Percentiles rank a stretch among this genome's conserved stretches.
phyloP scores from a whole-genome alignment of 1,284 basidiomycete genomes.

The Irpex lacteus region DNA sequence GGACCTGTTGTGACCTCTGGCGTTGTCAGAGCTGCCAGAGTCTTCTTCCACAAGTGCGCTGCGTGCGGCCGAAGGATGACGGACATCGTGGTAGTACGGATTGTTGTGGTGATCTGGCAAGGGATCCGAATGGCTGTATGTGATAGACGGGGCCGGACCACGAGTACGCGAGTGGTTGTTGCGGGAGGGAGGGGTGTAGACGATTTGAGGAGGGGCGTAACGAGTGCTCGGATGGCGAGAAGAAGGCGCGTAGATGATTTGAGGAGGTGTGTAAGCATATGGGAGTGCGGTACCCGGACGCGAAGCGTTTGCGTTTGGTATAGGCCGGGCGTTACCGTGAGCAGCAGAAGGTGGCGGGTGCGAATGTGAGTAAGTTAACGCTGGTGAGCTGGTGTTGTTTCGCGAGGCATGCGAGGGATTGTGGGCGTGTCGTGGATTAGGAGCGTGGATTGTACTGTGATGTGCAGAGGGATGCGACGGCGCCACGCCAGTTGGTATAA shows the following conservation, averaged over 20 bases:
- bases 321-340: constrained; percentile 20
- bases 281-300: constrained; percentile 24
- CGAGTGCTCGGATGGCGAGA: constrained; percentile 25
- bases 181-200: constrained; percentile 27
- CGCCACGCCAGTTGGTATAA: constrained; percentile 1
- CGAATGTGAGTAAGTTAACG: constrained; percentile 24
- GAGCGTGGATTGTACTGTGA: constrained; percentile 13
- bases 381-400: constrained; percentile 20
- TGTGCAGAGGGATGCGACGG: constrained; percentile 16
- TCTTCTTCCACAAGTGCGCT: constrained; percentile 13
- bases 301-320: constrained; percentile 22
- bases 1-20: constrained; percentile 7
- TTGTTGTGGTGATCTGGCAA: constrained; percentile 22
- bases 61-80: constrained; percentile 14
- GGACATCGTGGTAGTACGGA: constrained; percentile 15
- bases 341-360: constrained; percentile 20
- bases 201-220: constrained; percentile 32
- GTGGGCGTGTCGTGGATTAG: constrained; percentile 21
- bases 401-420: constrained; percentile 21
- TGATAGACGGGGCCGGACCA: constrained; percentile 24
- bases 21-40: constrained; percentile 3
- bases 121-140: constrained; percentile 30
- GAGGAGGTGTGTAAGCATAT: constrained; percentile 29
- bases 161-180: constrained; percentile 14
- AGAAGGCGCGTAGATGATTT: constrained; percentile 34